These are phyloP conservation scores for Botrytis pseudocinerea DNA, from an alignment of 2,329 filamentous ascomycete species.

Conservation along the genomic window DNA sequence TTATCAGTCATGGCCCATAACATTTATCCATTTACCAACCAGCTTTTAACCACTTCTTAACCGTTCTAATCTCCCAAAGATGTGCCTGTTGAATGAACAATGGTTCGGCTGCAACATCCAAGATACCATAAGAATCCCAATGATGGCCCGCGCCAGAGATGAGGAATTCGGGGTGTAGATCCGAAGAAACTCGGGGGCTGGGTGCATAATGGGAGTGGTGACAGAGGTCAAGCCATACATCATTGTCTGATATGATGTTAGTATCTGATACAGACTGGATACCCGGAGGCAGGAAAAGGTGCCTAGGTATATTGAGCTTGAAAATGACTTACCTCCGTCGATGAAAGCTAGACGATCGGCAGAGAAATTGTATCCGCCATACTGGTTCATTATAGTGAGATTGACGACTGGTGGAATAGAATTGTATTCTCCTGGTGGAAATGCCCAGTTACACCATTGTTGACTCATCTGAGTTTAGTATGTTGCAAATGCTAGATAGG, in stretches of 20 bases:
- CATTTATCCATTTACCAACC: conserved; percentile 4
- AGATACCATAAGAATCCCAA: conserved; percentile 44
- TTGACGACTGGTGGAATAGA: conserved; percentile 48
- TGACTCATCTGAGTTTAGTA: conserved; percentile 24
- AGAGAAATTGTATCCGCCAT: conserved; percentile 49
- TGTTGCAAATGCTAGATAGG: neutral
- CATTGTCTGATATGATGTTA: conserved; percentile 35
- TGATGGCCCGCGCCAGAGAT: conserved; percentile 55
- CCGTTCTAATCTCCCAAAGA: conserved; percentile 51
- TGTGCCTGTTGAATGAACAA: conserved; percentile 54
- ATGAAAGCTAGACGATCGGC: conserved; percentile 52
- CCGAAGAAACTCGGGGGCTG: conserved; percentile 43
- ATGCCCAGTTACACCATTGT: conserved; percentile 57
- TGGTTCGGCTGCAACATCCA: conserved; percentile 47
- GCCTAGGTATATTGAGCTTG: neutral
- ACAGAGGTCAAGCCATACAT: conserved; percentile 54
- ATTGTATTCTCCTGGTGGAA: conserved; percentile 49
- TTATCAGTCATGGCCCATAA: neutral
- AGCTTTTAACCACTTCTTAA: conserved; percentile 44
- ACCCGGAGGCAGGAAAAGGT: neutral
- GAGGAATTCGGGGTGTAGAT: conserved; percentile 51
- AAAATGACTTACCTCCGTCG: conserved; percentile 46
- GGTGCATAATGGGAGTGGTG: conserved; percentile 50
- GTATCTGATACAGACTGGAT: neutral
- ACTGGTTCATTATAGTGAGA: conserved; percentile 46